Conservation (phyloP, 129 eudicot species). For the Helichrysum umbraculigerum region DNA sequence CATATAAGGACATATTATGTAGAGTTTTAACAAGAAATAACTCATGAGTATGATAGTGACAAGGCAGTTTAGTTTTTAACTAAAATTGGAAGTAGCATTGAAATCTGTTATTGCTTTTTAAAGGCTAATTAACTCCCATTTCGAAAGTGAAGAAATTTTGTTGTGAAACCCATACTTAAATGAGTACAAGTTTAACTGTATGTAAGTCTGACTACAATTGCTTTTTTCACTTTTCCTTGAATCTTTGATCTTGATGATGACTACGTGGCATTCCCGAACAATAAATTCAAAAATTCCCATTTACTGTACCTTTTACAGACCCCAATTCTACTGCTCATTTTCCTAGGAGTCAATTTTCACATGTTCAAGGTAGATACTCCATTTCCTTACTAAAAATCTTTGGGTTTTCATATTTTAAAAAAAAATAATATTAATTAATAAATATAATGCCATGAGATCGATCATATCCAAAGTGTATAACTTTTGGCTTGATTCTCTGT, state of each 20-base stretch:
- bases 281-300: constrained; percentile 21
- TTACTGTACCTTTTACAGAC: constrained; percentile 17
- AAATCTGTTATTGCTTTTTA: constrained; percentile 42
- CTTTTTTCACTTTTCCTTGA: constrained; percentile 28
- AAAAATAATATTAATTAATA: background rate
- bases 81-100: constrained; percentile 41
- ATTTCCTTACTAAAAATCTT: constrained; percentile 6
- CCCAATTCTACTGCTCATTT: constrained; percentile 23
- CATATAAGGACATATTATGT: constrained; percentile 15
- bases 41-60: constrained; percentile 36
- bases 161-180: constrained; percentile 33
- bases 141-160: constrained; percentile 35
- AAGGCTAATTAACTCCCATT: constrained; percentile 45
- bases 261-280: constrained; percentile 40
- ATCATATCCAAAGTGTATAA: background rate
- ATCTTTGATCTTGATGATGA: constrained; percentile 19
- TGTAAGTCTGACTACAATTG: constrained; percentile 35
- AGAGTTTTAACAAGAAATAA: constrained; percentile 12
- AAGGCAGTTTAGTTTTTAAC: constrained; percentile 33
- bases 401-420: background rate
- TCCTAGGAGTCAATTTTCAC: constrained; percentile 29
- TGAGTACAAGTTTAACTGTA: constrained; percentile 30
- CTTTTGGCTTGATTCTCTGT: background rate
- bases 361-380: constrained; percentile 33
- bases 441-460: background rate